Conservation (phyloP, 2,329 filamentous ascomycete species). For the Neonectria magnoliae region DNA sequence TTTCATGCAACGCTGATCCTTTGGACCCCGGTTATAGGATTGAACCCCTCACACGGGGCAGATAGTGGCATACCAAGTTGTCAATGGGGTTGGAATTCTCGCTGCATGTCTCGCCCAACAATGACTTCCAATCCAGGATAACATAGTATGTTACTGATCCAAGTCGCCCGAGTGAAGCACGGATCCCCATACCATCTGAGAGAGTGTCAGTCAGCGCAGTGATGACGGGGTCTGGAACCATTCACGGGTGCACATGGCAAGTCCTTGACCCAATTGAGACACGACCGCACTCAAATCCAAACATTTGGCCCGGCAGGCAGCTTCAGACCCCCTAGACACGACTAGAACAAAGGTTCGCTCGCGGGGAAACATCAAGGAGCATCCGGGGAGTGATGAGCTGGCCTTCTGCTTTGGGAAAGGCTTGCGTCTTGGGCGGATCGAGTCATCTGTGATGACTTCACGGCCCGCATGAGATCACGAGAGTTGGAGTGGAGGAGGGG, state of each 20-base stretch:
- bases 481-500: conserved; percentile 25
- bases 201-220: conserved; percentile 22
- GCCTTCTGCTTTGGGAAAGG: conserved; percentile 47
- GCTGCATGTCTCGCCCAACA: conserved; percentile 6
- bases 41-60: background rate
- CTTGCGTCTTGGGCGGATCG: conserved; percentile 40
- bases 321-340: conserved; percentile 26
- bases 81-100: background rate
- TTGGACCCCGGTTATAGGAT: background rate
- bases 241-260: conserved; percentile 16
- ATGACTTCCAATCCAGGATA: conserved; percentile 6
- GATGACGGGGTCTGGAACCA: conserved; percentile 21
- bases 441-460: conserved; percentile 43
- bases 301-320: conserved; percentile 25
- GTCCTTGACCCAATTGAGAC: conserved; percentile 22
- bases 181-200: conserved; percentile 15
- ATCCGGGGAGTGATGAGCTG: conserved; percentile 44
- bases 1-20: background rate
- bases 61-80: background rate
- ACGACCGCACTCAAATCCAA: conserved; percentile 26
- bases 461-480: conserved; percentile 40
- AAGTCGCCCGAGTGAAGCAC: conserved; percentile 8
- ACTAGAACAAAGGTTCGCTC: conserved; percentile 33
- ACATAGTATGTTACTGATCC: conserved; percentile 8
- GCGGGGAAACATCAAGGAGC: conserved; percentile 34